A percentile compares a stretch with the other conserved stretches of the same genome.
phyloP scores from a whole-genome alignment of 2,329 filamentous ascomycete genomes.

The Graphilbum fragrans region DNA sequence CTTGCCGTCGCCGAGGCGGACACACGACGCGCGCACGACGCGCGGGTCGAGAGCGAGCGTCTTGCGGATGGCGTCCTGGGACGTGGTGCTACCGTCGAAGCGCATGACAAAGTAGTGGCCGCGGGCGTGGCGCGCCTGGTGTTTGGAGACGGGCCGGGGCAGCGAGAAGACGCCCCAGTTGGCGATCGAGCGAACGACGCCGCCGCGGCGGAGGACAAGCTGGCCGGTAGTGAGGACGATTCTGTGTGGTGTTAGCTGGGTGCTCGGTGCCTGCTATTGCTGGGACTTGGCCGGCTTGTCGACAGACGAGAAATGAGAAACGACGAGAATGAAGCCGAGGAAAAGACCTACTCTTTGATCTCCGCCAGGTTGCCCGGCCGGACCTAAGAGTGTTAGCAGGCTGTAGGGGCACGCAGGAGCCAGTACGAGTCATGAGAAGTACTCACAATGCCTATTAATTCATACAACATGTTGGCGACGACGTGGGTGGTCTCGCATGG shows the following conservation, averaged over 20 bases:
- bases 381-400: constrained; percentile 54
- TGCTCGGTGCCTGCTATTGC: not conserved
- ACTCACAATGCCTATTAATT: constrained; percentile 87
- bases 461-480: constrained; percentile 83
- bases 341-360: constrained; percentile 72
- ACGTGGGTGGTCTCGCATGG: too few relatives aligned
- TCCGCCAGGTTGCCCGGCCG: constrained; percentile 81
- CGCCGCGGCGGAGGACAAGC: constrained; percentile 69
- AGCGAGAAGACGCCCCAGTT: constrained; percentile 95
- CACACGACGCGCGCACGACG: constrained; percentile 76
- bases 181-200: constrained; percentile 80
- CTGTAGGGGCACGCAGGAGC: too few relatives aligned
- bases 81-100: constrained; percentile 66
- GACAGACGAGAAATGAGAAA: not conserved
- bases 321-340: not conserved
- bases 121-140: constrained; percentile 70
- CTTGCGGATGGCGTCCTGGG: constrained; percentile 62
- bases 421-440: not conserved
- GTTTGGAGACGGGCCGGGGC: constrained; percentile 63
- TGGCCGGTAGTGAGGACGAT: constrained; percentile 79
- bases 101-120: constrained; percentile 98
- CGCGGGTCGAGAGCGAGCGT: constrained; percentile 78
- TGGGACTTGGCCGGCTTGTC: not conserved
- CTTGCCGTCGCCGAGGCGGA: constrained; percentile 77
- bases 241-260: constrained; percentile 30